Evolutionary conservation across 805 yeast species (phyloP), one percentile per base, ranked within the genome.

Genomic region (Pichia occidentalis): DNA sequence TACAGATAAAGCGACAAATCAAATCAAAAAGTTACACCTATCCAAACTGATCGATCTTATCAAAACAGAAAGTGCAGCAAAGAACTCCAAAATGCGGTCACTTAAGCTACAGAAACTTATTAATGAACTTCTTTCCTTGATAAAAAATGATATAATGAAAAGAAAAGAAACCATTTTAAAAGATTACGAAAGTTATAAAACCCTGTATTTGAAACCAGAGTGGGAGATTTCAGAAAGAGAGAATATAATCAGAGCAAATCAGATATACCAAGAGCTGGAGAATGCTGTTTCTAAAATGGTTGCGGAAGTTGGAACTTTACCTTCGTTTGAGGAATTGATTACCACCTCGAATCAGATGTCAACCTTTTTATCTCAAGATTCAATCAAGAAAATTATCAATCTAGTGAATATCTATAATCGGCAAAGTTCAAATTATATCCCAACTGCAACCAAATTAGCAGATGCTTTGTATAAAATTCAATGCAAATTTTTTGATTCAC

Each of bases 101-200:
- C 47, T 22, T 31, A 38, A 41, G 22, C 48, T 49, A 5, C 39
- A 38, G 30, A 53, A 39, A 31, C 49, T 45, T 28, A 42, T 52
- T 36, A 50, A 60, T n/a, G 40, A 44, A 3, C 52, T 71, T 44
- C 57, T 63, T 24, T 40, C 51, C 2, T 49, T 49, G 1, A 57
- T 77, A 1, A 66, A 63, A 22, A 39, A 38, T 1, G 69, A 69
- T 10, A 63, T 65, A 24, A 55, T 54, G 26, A 23, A 46, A 7
- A 64, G 64, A 5, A 64, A 65, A 32, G 37, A 60, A 2, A 40
- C 34, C 0, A 57, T 77, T 5, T 70, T 68, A 16, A 50, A 51
- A 24, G 61, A 60, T 10, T 66, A 74, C 24, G 75, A 71, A 39
- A 12, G 39, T 2, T 59, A 67, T 28, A 59, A 72, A 24, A 52